Evolutionary conservation across 768 basidiomycete species (phyloP).

Genomic region (Dioszegia aurantiaca): DNA sequence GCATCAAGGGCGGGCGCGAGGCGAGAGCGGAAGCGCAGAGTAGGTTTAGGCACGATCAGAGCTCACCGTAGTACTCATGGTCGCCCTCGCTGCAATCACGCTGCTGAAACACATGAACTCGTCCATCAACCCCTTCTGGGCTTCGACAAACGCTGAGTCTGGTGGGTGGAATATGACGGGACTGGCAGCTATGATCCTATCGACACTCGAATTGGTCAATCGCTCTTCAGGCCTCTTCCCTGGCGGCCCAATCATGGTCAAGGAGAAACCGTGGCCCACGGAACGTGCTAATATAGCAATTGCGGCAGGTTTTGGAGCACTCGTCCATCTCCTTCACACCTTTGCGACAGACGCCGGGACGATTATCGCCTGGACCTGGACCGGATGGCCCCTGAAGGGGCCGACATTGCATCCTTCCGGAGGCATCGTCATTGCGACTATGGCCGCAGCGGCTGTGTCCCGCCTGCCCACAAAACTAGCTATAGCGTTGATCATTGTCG

Average conservation of each 20-base stretch:
- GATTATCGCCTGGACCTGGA: constrained; percentile 83
- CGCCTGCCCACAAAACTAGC: constrained; percentile 21
- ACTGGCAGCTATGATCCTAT: constrained; percentile 60
- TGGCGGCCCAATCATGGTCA: constrained; percentile 7
- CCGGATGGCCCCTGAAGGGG: constrained; percentile 72
- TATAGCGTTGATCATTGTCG: constrained; percentile 55
- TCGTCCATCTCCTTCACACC: constrained; percentile 68
- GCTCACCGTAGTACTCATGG: constrained; percentile 59
- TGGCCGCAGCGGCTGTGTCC: constrained; percentile 52
- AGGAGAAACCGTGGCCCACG: constrained; percentile 2
- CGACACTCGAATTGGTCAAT: constrained; percentile 58
- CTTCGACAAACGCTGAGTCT: constrained; percentile 64
- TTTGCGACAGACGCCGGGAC: constrained; percentile 73
- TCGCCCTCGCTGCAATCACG: constrained; percentile 67
- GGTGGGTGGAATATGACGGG: constrained; percentile 71
- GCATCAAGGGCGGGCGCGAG: constrained; percentile 47
- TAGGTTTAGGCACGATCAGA: constrained; percentile 19
- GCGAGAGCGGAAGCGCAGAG: constrained; percentile 37
- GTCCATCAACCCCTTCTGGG: constrained; percentile 84
- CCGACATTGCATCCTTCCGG: constrained; percentile 71
- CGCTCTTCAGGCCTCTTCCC: constrained; percentile 25
- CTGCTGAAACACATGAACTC: constrained; percentile 74
- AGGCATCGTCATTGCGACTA: constrained; percentile 65
- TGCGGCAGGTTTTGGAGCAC: constrained; percentile 36
- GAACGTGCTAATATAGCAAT: constrained; percentile 6